Evolutionary conservation across 129 eudicot species (phyloP).

Genomic region (Lactuca saligna): DNA sequence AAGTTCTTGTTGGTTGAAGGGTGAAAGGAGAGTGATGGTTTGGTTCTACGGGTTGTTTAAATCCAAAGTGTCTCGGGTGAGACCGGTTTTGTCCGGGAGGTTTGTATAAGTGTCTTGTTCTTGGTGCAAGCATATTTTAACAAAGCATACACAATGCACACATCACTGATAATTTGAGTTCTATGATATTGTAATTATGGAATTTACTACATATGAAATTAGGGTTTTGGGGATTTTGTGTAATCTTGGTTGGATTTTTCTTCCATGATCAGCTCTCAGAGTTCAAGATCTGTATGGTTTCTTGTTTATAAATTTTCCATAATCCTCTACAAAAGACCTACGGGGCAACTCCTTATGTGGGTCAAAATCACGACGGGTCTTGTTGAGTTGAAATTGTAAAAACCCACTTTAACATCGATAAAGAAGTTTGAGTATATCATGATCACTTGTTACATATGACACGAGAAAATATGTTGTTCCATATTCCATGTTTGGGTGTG

Average conservation of each 20-base stretch:
- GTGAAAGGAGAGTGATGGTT: conserved; percentile 28
- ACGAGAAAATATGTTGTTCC: too few species aligned
- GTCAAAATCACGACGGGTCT: too few species aligned
- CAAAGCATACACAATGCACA: conserved; percentile 39
- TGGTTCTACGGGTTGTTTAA: conserved; percentile 34
- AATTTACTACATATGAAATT: conserved; percentile 32
- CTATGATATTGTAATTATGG: conserved; percentile 51
- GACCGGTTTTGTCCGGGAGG: conserved; percentile 27
- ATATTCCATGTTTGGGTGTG: too few species aligned
- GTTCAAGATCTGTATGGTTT: neutral
- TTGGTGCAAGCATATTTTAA: conserved; percentile 33
- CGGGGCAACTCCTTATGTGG: too few species aligned
- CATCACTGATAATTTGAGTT: conserved; percentile 37
- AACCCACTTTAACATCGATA: too few species aligned
- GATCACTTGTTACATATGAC: too few species aligned
- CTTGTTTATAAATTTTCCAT: too few species aligned
- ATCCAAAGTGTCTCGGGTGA: conserved; percentile 20
- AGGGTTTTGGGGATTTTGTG: conserved; percentile 35
- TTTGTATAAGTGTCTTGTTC: conserved; percentile 38
- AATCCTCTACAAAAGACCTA: too few species aligned
- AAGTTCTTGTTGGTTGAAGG: conserved; percentile 32
- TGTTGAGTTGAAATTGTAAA: too few species aligned
- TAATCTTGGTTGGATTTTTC: conserved; percentile 20
- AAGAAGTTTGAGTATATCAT: too few species aligned
- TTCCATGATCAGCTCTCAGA: conserved; percentile 7